A percentile compares a stretch with the other conserved stretches of the same genome.
These are phyloP conservation scores for Trypanosoma platydactyli DNA, from an alignment of 208 protist genomes.

Conservation along the genomic window DNA sequence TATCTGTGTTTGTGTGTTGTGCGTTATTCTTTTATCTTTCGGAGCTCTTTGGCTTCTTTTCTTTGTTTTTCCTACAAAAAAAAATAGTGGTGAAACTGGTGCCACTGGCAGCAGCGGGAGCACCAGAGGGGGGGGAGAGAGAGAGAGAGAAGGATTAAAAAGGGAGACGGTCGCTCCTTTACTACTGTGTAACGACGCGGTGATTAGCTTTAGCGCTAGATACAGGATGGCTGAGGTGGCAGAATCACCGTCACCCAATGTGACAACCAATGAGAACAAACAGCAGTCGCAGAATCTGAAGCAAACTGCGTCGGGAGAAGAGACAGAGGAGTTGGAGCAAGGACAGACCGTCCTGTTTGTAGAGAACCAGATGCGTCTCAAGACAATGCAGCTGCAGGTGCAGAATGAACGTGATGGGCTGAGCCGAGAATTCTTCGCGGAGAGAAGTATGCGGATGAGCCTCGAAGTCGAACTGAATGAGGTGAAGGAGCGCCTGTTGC, in stretches of 20 bases:
- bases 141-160: no score
- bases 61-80: no score
- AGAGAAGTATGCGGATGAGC: conserved; percentile 34
- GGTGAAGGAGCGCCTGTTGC: conserved; percentile 32
- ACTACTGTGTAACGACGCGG: no score
- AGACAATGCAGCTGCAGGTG: conserved; percentile 19
- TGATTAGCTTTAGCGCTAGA: no score
- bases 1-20: neutral
- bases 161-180: no score
- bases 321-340: conserved; percentile 10
- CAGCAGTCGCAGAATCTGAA: neutral
- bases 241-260: neutral
- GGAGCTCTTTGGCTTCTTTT: no score
- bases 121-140: no score
- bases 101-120: no score
- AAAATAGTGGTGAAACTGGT: no score
- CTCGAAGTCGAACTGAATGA: conserved; percentile 41
- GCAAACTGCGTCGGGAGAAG: neutral
- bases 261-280: neutral
- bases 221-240: no score
- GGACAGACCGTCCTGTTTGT: neutral
- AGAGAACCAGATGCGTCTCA: conserved; percentile 32
- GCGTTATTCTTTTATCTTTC: conserved; percentile 6
- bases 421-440: conserved; percentile 27
- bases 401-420: conserved; percentile 38